Evolutionary conservation across 1,284 basidiomycete species (phyloP).

Genomic region (Trichosporon coremiiforme): DNA sequence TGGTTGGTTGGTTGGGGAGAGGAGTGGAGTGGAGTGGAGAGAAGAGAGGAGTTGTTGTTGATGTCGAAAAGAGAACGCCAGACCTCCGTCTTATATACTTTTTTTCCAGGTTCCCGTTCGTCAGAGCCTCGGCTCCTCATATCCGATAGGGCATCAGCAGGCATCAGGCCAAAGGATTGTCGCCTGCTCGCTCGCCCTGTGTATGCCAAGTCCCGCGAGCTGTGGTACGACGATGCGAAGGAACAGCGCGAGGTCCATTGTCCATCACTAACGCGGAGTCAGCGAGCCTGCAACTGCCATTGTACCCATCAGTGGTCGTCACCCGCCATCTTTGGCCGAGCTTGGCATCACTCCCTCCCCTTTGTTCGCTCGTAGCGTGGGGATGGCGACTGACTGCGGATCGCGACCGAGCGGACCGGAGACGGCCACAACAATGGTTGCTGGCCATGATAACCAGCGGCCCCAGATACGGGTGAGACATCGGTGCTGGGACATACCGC

Average conservation of each 20-base stretch:
- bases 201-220: no score
- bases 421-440: neutral
- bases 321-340: neutral
- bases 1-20: neutral
- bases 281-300: neutral
- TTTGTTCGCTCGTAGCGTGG: neutral
- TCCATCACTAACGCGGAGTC: neutral
- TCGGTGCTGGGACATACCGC: neutral
- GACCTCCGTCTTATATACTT: neutral
- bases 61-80: neutral
- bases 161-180: neutral
- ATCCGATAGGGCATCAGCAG: no score
- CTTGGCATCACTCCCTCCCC: neutral
- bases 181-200: no score
- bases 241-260: neutral
- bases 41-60: constrained; percentile 12
- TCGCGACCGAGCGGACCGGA: neutral
- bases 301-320: neutral
- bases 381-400: neutral
- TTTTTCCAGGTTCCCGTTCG: no score
- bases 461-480: neutral
- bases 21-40: neutral
- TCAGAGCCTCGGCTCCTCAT: no score
- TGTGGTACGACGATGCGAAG: no score
- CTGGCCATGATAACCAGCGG: no score